Percentiles rank a stretch among this genome's conserved stretches.
Evolutionary conservation across 352 stramenopile genomes (phyloP).

Genomic region (Saprolegnia diclina): DNA sequence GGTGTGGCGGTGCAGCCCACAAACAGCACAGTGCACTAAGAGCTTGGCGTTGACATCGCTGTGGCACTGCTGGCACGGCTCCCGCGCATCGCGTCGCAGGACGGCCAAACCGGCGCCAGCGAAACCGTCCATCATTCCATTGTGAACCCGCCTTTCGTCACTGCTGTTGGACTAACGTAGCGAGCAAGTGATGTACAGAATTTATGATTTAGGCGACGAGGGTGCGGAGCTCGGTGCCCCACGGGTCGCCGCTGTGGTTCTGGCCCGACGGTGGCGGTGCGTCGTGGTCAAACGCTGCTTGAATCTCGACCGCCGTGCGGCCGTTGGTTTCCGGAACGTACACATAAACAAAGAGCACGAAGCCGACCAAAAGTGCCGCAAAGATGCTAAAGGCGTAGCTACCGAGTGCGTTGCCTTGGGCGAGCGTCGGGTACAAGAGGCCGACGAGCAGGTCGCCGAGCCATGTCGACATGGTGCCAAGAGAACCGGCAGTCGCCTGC

Average conservation of each 20-base stretch:
- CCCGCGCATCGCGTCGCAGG: not conserved
- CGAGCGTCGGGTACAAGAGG: constrained; percentile 44
- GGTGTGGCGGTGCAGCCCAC: not conserved
- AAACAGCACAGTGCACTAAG: not conserved
- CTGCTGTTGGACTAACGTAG: too few species aligned
- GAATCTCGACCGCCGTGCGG: constrained; percentile 49
- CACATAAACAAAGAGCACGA: constrained; percentile 34
- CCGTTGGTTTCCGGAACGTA: constrained; percentile 40
- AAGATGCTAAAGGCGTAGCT: constrained; percentile 40
- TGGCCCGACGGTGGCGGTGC: not conserved
- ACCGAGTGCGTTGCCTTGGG: constrained; percentile 32
- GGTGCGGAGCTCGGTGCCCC: not conserved
- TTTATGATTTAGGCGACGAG: not conserved
- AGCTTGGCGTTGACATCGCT: constrained; percentile 19
- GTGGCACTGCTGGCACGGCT: constrained; percentile 9
- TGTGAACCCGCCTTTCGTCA: too few species aligned
- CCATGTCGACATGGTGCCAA: constrained; percentile 53
- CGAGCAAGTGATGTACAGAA: too few species aligned
- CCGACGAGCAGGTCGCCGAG: constrained; percentile 45
- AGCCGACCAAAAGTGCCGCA: constrained; percentile 32
- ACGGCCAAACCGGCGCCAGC: too few species aligned
- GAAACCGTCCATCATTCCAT: too few species aligned
- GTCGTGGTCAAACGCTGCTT: constrained; percentile 36
- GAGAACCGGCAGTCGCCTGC: constrained; percentile 40
- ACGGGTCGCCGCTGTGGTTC: not conserved